Conservation (phyloP, 441 rosid species). For the California macrophylla region DNA sequence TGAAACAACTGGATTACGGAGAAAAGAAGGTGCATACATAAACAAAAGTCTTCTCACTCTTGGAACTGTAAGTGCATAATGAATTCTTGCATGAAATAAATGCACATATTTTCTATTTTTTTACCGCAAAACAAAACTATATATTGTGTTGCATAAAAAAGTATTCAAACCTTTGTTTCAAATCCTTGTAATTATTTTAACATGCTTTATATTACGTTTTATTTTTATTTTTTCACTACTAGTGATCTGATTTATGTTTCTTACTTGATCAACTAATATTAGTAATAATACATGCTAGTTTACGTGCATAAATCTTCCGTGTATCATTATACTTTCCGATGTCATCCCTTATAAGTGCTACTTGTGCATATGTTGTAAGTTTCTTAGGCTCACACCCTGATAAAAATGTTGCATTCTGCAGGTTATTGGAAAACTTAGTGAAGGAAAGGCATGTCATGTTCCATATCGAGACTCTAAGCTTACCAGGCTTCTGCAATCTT, state of each 20-base stretch:
- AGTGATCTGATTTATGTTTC: neutral
- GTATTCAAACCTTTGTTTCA: neutral
- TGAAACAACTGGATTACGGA: constrained; percentile 91
- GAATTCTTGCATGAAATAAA: neutral
- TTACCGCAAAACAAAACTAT: no score
- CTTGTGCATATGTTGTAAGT: neutral
- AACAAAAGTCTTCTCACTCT: constrained; percentile 99
- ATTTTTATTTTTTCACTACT: neutral
- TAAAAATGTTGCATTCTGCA: constrained; percentile 26
- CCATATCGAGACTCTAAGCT: constrained; percentile 98
- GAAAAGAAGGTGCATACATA: constrained; percentile 98
- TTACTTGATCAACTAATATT: neutral
- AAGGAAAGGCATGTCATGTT: constrained; percentile 96
- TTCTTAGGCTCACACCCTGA: constrained; percentile 15
- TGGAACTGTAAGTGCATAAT: constrained; percentile 68
- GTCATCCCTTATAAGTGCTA: neutral
- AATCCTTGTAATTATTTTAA: neutral
- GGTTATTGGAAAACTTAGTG: constrained; percentile 97
- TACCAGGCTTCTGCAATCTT: constrained; percentile 97
- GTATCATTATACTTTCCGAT: neutral
- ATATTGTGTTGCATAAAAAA: neutral
- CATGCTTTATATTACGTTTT: neutral
- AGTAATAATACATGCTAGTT: neutral
- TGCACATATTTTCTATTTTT: neutral
- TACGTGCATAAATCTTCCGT: neutral